These are phyloP conservation scores for Penicillium turbatum DNA, from an alignment of 495 filamentous ascomycete species.

Conservation along the genomic window DNA sequence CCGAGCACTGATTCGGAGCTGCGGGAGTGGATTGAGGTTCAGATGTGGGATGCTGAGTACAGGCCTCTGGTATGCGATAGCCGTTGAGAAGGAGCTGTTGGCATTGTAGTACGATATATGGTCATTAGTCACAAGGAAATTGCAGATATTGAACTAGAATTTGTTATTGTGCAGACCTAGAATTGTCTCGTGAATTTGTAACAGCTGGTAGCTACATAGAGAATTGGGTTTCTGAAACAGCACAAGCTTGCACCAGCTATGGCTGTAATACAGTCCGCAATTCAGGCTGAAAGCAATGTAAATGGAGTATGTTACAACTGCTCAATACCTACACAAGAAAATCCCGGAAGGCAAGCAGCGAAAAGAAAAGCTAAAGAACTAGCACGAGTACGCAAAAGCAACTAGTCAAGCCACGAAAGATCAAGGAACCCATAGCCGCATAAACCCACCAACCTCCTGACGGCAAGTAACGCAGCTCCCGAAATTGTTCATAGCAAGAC, in stretches of 20 bases:
- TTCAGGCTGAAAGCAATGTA: not conserved
- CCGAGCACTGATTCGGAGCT: conserved; percentile 50
- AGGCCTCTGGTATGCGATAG: conserved; percentile 45
- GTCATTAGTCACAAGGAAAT: not conserved
- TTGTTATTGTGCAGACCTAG: too few species aligned
- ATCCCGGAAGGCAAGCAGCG: not conserved
- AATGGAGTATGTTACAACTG: conserved; percentile 21
- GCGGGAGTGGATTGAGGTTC: conserved; percentile 77
- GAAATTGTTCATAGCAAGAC: conserved; percentile 94
- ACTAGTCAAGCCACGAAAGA: not conserved
- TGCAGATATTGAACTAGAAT: too few species aligned
- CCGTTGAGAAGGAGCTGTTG: not conserved
- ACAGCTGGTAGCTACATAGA: not conserved
- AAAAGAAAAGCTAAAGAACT: not conserved
- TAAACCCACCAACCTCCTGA: conserved; percentile 79
- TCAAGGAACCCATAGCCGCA: conserved; percentile 84
- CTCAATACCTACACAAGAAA: not conserved
- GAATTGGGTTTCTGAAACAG: not conserved
- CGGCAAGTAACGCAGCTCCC: conserved; percentile 92
- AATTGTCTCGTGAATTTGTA: too few species aligned
- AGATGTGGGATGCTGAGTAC: conserved; percentile 88
- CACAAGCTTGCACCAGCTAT: not conserved
- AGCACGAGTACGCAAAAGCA: not conserved
- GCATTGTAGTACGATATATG: not conserved
- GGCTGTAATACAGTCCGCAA: not conserved